These are phyloP conservation scores for Chaetomium olivaceum DNA, from an alignment of 2,329 filamentous ascomycete species.

Conservation along the genomic window DNA sequence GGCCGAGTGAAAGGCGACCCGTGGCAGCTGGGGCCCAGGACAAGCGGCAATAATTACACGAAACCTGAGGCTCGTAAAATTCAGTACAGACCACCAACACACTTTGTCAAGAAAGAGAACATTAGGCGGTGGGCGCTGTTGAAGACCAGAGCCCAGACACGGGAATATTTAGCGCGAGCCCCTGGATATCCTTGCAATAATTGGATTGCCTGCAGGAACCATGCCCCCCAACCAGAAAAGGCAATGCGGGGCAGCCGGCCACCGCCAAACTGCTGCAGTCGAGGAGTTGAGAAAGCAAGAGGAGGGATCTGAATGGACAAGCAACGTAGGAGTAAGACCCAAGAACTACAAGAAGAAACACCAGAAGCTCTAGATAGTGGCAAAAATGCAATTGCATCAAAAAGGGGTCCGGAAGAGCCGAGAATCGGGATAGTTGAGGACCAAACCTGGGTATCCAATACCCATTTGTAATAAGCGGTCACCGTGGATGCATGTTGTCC, in stretches of 20 bases:
- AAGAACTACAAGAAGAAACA: neutral
- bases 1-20: constrained; percentile 23
- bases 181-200: constrained; percentile 21
- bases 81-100: neutral
- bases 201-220: constrained; percentile 18
- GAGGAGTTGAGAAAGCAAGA: neutral
- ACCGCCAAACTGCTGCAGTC: neutral
- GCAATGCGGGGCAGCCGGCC: constrained; percentile 20
- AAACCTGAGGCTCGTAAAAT: neutral
- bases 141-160: neutral
- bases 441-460: neutral
- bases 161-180: constrained; percentile 16
- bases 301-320: neutral
- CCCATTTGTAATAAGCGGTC: neutral
- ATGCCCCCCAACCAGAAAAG: neutral
- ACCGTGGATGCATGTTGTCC: neutral
- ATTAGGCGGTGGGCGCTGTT: neutral
- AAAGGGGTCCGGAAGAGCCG: neutral
- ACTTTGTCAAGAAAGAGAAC: neutral
- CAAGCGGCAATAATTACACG: neutral
- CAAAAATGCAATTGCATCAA: neutral
- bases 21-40: constrained; percentile 9
- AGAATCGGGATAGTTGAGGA: neutral
- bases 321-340: neutral
- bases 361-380: neutral